A percentile compares a stretch with the other conserved stretches of the same genome.
These are phyloP conservation scores for Peronospora belbahrii DNA, from an alignment of 352 stramenopile species.

Conservation along the genomic window DNA sequence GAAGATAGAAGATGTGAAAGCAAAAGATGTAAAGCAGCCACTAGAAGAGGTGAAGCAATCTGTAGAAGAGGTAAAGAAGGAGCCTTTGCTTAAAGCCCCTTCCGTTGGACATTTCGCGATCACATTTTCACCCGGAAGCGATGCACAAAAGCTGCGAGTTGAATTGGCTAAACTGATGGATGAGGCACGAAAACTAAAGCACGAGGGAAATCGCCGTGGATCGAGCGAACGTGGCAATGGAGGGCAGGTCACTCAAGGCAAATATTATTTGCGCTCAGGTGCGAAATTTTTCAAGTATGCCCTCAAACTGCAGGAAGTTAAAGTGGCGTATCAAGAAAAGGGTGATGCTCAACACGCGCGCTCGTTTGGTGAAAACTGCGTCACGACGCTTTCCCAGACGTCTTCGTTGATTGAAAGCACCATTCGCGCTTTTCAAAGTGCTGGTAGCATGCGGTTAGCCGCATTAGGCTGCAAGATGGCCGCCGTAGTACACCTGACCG, in stretches of 20 bases:
- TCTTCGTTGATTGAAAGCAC: conserved; percentile 76
- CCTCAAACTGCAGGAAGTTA: conserved; percentile 71
- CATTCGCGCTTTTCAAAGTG: conserved; percentile 52
- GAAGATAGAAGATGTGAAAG: conserved; percentile 26
- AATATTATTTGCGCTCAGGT: conserved; percentile 68
- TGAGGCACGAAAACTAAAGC: conserved; percentile 66
- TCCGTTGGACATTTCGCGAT: conserved; percentile 42
- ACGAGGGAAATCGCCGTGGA: conserved; percentile 67
- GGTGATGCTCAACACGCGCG: conserved; percentile 54
- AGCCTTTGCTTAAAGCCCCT: conserved; percentile 7
- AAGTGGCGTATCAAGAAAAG: conserved; percentile 68
- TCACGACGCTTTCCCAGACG: conserved; percentile 70
- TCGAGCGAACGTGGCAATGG: conserved; percentile 28
- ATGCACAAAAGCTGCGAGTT: conserved; percentile 45
- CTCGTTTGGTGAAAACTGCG: conserved; percentile 51
- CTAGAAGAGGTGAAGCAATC: conserved; percentile 20
- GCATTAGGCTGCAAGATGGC: conserved; percentile 80
- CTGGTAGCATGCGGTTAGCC: conserved; percentile 49
- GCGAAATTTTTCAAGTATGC: conserved; percentile 83
- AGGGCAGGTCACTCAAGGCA: conserved; percentile 53
- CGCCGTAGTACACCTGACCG: conserved; percentile 68
- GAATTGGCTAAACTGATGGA: conserved; percentile 52
- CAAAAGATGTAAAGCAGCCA: neutral
- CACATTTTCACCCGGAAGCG: conserved; percentile 26
- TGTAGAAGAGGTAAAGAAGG: conserved; percentile 25